A percentile compares a stretch with the other conserved stretches of the same genome.
These are phyloP conservation scores for Hippophae tibetana DNA, from an alignment of 306 rosid genomes.

Conservation along the genomic window DNA sequence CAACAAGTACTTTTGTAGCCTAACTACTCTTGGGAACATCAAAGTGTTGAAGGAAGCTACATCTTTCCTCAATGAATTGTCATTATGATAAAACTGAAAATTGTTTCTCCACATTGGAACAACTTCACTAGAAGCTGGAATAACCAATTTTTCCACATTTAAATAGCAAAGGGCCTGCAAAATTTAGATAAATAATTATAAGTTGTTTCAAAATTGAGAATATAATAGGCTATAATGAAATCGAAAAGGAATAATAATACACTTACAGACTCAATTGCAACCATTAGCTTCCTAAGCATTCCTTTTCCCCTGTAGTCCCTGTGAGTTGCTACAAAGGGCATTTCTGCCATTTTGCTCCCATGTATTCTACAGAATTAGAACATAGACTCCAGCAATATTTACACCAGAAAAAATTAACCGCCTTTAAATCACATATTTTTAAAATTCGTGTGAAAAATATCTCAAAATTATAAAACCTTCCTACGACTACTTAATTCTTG, in stretches of 20 bases:
- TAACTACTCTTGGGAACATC: slow-evolving; percentile 24
- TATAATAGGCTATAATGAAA: no score
- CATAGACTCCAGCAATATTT: not conserved
- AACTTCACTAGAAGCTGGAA: slow-evolving; percentile 18
- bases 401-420: no score
- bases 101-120: slow-evolving; percentile 24
- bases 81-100: slow-evolving; percentile 7
- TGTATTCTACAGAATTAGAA: slow-evolving; percentile 18
- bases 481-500: no score
- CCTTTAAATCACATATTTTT: no score
- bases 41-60: slow-evolving; percentile 17
- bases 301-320: slow-evolving; percentile 18
- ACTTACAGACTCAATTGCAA: slow-evolving; percentile 29
- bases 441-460: no score
- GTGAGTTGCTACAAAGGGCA: slow-evolving; percentile 31
- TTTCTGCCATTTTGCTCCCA: slow-evolving; percentile 25
- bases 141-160: slow-evolving; percentile 20
- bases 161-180: slow-evolving; percentile 21
- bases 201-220: no score
- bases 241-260: no score
- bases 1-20: slow-evolving; percentile 13
- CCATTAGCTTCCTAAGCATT: slow-evolving; percentile 16
- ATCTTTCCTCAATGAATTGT: slow-evolving; percentile 1
- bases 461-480: no score
- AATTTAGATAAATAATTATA: not conserved